Evolutionary conservation across 164 flowering plant genomes (phyloP).

Genomic region (Pachysandra terminalis): DNA sequence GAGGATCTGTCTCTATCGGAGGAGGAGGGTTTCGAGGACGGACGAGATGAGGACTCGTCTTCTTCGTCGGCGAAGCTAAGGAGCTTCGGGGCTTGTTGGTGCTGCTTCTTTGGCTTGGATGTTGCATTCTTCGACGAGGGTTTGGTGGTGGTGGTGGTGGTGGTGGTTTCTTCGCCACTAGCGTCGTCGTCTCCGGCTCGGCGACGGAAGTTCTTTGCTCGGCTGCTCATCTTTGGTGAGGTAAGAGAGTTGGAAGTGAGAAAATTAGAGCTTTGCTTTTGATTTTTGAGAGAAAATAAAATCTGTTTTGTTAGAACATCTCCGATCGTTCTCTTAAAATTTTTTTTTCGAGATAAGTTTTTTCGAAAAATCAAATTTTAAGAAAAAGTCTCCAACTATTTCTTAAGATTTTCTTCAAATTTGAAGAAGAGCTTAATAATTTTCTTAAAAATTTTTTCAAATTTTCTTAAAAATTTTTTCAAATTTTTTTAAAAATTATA

Average conservation of each 20-base stretch:
- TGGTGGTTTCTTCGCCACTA: conserved; percentile 17
- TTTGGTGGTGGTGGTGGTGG: conserved; percentile 5
- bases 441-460: no score
- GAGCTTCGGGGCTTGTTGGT: conserved; percentile 39
- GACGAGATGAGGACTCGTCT: conserved; percentile 32
- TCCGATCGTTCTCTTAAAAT: no score
- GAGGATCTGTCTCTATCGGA: conserved; percentile 14
- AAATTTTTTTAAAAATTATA: no score
- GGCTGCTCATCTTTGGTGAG: conserved; percentile 15
- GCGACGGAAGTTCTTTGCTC: conserved; percentile 35
- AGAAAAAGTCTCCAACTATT: no score
- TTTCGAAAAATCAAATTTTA: no score
- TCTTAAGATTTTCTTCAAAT: no score
- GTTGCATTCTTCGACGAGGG: conserved; percentile 11
- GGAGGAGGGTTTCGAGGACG: conserved; percentile 20
- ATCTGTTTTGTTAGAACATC: no score
- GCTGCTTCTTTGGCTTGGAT: conserved; percentile 32
- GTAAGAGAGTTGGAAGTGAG: background rate
- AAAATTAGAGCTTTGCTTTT: no score
- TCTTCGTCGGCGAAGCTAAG: conserved; percentile 94
- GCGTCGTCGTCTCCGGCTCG: conserved; percentile 24
- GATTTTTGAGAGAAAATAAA: no score
- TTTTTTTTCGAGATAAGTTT: no score
- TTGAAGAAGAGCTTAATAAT: no score
- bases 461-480: no score